Evolutionary conservation across 345 rosid genomes (phyloP).

Genomic region (Ceriops zippeliana): DNA sequence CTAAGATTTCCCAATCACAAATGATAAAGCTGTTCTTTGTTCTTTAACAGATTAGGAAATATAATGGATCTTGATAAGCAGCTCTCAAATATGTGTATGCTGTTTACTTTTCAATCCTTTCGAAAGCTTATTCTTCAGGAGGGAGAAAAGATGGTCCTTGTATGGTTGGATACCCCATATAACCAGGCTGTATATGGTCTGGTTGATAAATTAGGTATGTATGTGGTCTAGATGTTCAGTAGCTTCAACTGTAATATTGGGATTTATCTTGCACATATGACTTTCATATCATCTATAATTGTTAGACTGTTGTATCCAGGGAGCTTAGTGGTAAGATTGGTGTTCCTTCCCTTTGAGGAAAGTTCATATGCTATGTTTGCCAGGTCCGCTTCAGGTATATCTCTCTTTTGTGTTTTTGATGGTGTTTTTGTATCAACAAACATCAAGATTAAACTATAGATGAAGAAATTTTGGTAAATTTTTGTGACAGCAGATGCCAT

Average conservation of each 20-base stretch:
- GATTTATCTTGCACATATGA: background rate
- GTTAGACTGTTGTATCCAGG: slow-evolving; percentile 41
- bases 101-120: slow-evolving; percentile 82
- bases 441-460: background rate
- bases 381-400: slow-evolving; percentile 95
- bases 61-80: slow-evolving; percentile 56
- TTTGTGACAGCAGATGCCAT: no score
- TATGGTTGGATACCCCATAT: slow-evolving; percentile 92
- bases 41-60: slow-evolving; percentile 50
- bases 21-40: slow-evolving; percentile 7
- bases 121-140: slow-evolving; percentile 90
- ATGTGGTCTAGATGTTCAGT: slow-evolving; percentile 5
- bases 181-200: slow-evolving; percentile 96
- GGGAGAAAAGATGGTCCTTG: slow-evolving; percentile 93
- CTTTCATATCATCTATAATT: slow-evolving; percentile 12
- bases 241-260: slow-evolving; percentile 6
- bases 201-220: slow-evolving; percentile 85
- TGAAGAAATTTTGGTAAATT: background rate
- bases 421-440: slow-evolving; percentile 4
- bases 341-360: slow-evolving; percentile 95
- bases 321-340: slow-evolving; percentile 90
- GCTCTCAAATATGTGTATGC: slow-evolving; percentile 75
- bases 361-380: slow-evolving; percentile 92
- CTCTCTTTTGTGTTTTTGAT: slow-evolving; percentile 36
- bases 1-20: slow-evolving; percentile 1